Percentiles rank a stretch among this genome's conserved stretches.
Conservation (phyloP, 1,284 basidiomycete species). For the Sanghuangporus sanghuang region DNA sequence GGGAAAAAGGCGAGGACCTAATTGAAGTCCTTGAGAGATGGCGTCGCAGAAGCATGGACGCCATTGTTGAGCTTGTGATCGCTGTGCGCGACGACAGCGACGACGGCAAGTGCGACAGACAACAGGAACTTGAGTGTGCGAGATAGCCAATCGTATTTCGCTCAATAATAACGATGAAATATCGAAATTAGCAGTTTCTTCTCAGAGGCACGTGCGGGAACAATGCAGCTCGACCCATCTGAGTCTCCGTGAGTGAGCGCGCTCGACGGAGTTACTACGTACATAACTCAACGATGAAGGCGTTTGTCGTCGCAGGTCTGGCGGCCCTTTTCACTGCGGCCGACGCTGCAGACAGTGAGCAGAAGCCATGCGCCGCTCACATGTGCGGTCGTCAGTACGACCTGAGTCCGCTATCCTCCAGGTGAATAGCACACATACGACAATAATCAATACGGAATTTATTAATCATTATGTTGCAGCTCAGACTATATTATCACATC, state of each 20-base stretch:
- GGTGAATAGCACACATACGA: conserved; percentile 30
- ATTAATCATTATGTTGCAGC: conserved; percentile 30
- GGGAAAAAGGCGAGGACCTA: neutral
- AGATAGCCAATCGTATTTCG: neutral
- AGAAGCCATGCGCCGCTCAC: conserved; percentile 35
- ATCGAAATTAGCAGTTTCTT: neutral
- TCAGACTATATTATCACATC: conserved; percentile 56
- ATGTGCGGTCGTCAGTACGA: conserved; percentile 53
- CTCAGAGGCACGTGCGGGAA: neutral
- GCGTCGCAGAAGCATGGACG: conserved; percentile 35
- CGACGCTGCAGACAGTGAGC: conserved; percentile 20
- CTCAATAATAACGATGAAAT: neutral
- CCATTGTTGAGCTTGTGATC: conserved; percentile 24
- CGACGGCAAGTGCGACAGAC: conserved; percentile 11
- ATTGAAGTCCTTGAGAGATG: conserved; percentile 31
- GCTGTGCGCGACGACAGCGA: conserved; percentile 20
- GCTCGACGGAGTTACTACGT: neutral
- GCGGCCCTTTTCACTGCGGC: neutral
- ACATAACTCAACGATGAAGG: conserved; percentile 6
- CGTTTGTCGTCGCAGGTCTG: conserved; percentile 1
- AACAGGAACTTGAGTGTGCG: neutral
- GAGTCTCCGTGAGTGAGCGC: too few species aligned
- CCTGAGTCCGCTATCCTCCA: conserved; percentile 50
- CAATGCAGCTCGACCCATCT: neutral
- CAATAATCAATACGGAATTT: neutral